These are phyloP conservation scores for Chaetothyriales sp. DNA, from an alignment of 2,329 filamentous ascomycete genomes.

Conservation along the genomic window DNA sequence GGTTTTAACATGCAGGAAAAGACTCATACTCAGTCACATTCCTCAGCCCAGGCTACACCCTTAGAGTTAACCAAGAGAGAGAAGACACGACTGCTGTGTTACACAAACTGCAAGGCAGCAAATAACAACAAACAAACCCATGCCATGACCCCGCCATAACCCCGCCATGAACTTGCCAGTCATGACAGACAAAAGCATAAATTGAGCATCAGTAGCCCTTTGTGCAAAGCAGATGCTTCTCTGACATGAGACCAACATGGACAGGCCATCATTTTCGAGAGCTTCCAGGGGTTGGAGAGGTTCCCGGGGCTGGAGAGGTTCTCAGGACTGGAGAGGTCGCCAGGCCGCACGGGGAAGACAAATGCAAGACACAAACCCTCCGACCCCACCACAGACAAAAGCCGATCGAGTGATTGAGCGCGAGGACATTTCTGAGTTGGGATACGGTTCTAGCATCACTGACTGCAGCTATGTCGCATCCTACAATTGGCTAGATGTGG, in stretches of 20 bases:
- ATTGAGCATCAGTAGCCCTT: background rate
- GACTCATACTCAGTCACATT: too few relatives aligned
- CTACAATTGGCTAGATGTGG: conserved; percentile 36
- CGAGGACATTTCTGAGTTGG: conserved; percentile 1
- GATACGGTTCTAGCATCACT: conserved; percentile 21
- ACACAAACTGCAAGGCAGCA: too few relatives aligned
- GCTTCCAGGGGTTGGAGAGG: background rate
- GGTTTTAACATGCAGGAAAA: too few relatives aligned
- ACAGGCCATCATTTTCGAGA: background rate
- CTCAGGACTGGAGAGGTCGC: too few relatives aligned
- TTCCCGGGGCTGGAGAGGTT: background rate
- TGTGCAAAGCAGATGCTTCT: background rate
- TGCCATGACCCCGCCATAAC: too few relatives aligned
- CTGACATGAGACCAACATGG: background rate
- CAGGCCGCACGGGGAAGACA: background rate
- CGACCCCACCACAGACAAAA: background rate
- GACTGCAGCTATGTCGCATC: conserved; percentile 33
- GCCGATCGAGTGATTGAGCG: conserved; percentile 1
- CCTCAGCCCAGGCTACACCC: too few relatives aligned
- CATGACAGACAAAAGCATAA: background rate
- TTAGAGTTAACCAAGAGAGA: too few relatives aligned
- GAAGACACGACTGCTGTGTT: too few relatives aligned
- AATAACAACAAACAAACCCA: too few relatives aligned
- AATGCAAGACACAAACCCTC: background rate
- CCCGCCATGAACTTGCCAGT: too few relatives aligned